phyloP scores from a whole-genome alignment of 2,329 filamentous ascomycete species.

The Colletotrichum shisoi region DNA sequence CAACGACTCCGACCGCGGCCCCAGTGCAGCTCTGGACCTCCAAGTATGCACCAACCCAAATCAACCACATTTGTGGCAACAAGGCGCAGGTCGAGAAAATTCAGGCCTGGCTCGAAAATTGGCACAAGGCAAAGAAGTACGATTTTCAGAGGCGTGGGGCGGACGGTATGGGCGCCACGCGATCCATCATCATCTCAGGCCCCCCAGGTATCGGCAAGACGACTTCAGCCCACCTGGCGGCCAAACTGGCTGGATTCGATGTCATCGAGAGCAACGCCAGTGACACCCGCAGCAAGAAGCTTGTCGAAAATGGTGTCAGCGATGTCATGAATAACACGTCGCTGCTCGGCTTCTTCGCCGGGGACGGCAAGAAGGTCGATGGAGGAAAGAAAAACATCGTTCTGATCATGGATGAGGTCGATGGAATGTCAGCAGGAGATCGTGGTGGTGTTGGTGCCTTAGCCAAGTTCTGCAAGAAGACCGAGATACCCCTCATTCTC shows the following conservation, averaged over 20 bases:
- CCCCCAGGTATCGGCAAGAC: conserved; percentile 98
- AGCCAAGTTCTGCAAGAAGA: conserved; percentile 94
- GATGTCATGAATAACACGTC: conserved; percentile 95
- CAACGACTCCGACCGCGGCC: conserved; percentile 53
- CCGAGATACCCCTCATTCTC: conserved; percentile 90
- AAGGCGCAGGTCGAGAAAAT: conserved; percentile 89
- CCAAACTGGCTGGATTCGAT: conserved; percentile 91
- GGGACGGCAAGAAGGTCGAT: conserved; percentile 82
- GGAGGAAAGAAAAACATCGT: conserved; percentile 88
- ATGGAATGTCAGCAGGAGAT: conserved; percentile 98
- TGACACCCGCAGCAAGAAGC: conserved; percentile 93
- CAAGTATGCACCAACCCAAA: conserved; percentile 88
- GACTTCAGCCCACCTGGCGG: conserved; percentile 92
- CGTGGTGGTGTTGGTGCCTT: conserved; percentile 93
- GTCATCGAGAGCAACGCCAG: conserved; percentile 95
- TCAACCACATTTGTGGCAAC: conserved; percentile 93
- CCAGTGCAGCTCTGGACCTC: conserved; percentile 81
- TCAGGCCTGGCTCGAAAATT: conserved; percentile 84
- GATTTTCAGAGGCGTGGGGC: conserved; percentile 83
- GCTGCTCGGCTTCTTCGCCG: conserved; percentile 87
- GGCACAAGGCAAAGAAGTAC: conserved; percentile 78
- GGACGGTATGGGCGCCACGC: conserved; percentile 82
- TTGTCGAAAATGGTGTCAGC: conserved; percentile 86
- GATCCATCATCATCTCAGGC: conserved; percentile 94
- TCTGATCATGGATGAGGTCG: conserved; percentile 98